Percentiles rank a stretch among this genome's conserved stretches.
Evolutionary conservation across 805 yeast species (phyloP).

Genomic region (Vanderwaltozyma polyspora): DNA sequence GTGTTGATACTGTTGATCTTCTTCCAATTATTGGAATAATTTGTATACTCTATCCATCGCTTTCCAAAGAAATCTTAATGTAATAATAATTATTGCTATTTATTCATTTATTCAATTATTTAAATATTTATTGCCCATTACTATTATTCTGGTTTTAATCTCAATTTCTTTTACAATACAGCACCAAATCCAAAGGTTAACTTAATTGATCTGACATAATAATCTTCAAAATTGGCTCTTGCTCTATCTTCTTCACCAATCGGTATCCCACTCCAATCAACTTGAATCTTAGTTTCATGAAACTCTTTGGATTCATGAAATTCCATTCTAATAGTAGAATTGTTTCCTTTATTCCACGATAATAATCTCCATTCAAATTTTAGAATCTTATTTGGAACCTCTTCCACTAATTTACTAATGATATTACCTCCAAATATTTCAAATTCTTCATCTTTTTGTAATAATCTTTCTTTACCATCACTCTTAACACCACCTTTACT

Average conservation of each 20-base stretch:
- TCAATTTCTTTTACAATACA: conserved; percentile 39
- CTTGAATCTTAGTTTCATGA: conserved; percentile 74
- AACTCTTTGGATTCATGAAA: conserved; percentile 57
- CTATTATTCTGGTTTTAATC: too few species aligned
- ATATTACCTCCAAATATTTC: conserved; percentile 82
- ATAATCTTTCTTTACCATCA: conserved; percentile 35
- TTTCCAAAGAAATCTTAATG: too few species aligned
- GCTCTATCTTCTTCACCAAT: conserved; percentile 90
- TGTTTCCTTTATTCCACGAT: conserved; percentile 83
- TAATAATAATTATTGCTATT: too few species aligned
- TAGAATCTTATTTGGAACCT: conserved; percentile 45
- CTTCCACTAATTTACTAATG: conserved; percentile 50
- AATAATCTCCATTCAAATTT: conserved; percentile 77
- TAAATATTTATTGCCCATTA: too few species aligned
- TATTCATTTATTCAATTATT: too few species aligned
- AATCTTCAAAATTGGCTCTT: conserved; percentile 73
- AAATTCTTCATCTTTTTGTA: conserved; percentile 47
- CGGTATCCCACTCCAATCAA: conserved; percentile 80
- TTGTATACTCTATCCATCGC: too few species aligned
- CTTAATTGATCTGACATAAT: conserved; percentile 82
- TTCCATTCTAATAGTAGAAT: conserved; percentile 52
- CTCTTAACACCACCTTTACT: conserved; percentile 54
- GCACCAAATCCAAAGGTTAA: conserved; percentile 92
- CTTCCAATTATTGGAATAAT: too few species aligned
- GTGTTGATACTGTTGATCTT: too few species aligned